phyloP scores from a whole-genome alignment of 2,329 filamentous ascomycete species.

The Zymoseptoria brevis region DNA sequence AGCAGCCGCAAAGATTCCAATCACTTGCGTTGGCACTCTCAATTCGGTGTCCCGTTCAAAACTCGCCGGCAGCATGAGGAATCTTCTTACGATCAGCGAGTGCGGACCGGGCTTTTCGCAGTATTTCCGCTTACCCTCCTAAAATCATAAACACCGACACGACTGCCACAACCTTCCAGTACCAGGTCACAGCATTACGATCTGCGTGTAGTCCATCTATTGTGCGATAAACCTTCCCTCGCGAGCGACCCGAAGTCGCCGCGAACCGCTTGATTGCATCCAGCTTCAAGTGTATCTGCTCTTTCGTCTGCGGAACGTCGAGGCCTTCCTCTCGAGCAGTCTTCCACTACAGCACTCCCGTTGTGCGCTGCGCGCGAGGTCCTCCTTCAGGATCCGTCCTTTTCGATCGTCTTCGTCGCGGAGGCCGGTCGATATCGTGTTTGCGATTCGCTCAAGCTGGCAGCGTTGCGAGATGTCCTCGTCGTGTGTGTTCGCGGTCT shows the following conservation, averaged over 20 bases:
- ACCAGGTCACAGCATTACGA: conserved; percentile 34
- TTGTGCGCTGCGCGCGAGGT: neutral
- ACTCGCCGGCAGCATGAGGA: conserved; percentile 42
- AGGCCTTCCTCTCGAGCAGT: neutral
- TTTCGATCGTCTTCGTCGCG: neutral
- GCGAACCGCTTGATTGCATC: neutral
- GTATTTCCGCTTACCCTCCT: conserved; percentile 34
- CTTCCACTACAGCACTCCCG: neutral
- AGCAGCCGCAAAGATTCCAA: conserved; percentile 41
- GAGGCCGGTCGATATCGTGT: neutral
- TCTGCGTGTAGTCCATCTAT: conserved; percentile 20
- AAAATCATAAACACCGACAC: conserved; percentile 41
- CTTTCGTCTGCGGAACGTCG: neutral
- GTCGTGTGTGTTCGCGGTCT: neutral
- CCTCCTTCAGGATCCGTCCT: too few species aligned
- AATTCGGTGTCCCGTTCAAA: conserved; percentile 35
- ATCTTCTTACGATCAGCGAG: conserved; percentile 29
- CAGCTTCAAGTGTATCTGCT: neutral
- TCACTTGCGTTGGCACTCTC: conserved; percentile 32
- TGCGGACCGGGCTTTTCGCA: conserved; percentile 10
- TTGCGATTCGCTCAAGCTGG: neutral
- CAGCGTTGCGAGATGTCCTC: neutral
- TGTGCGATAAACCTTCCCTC: conserved; percentile 23
- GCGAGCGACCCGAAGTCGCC: conserved; percentile 3
- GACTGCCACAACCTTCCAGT: conserved; percentile 40